Evolutionary conservation across 345 rosid species (phyloP), one percentile per base, ranked within the genome.

Genomic region (Durio zibethinus): DNA sequence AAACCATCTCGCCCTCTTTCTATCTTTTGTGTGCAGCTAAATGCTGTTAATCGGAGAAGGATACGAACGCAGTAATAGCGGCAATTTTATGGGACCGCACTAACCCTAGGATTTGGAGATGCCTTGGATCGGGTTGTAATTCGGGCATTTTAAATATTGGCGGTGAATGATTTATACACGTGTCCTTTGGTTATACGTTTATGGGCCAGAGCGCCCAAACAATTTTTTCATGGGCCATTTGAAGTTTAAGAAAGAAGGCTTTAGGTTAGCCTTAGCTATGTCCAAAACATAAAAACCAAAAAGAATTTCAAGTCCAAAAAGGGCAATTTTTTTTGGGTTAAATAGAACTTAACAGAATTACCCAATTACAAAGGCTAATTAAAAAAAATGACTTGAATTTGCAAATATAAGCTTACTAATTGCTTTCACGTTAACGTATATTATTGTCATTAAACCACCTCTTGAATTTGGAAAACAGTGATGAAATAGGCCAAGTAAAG

Each of bases 81-180:
- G 47, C 47, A n/a, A 2, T 7, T 47, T 62, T 76, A 48, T 76
- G n/a, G 6, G 56, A 62, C 6, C 11, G 20, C 56, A 9, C 45
- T 76, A 47, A 35, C 72, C 78, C 72, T 76, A 76, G 78, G 78
- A 60, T 48, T 75, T 62, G 69, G 21, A 21, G n/a, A 2, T 29
- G 27, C 20, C 36, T 29, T 48, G 42, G 42, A 48, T 43, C 43
- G 60, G 74, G 57, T 48, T 67, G 10, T 4, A 7, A 20, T 3
- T 23, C 18, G 50, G 52, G 69, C n/a, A n/a, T 64, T 31, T 31
- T 15, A 56, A 10, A 31, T 1, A 23, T 10, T 56, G 61, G 31
- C 31, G 31, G 31, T 23, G 61, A 1, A 33, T 33, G 61, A 4
- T 23, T 23, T 3, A 0, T 10, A 11, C 31, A 15, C 0, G 6